These are phyloP conservation scores for Ascocoryne sarcoides DNA, from an alignment of 2,329 filamentous ascomycete species.

Conservation along the genomic window DNA sequence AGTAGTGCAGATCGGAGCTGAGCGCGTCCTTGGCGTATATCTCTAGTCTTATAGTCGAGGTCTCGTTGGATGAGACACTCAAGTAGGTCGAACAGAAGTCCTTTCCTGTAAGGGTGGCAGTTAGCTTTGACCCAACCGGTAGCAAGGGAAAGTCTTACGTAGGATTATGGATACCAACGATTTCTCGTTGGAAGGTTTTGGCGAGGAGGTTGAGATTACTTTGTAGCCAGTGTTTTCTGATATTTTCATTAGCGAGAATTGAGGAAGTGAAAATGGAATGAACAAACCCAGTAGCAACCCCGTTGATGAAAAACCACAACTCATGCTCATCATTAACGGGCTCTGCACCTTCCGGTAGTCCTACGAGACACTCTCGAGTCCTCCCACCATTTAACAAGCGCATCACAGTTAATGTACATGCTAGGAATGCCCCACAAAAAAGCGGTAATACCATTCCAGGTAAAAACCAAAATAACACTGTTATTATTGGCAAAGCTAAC, in stretches of 20 bases:
- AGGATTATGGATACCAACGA: constrained; percentile 67
- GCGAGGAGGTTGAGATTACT: constrained; percentile 63
- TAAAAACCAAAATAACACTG: constrained; percentile 32
- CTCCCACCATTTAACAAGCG: constrained; percentile 43
- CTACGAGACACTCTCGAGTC: constrained; percentile 36
- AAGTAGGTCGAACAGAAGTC: constrained; percentile 67
- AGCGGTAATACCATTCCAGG: constrained; percentile 37
- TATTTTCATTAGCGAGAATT: constrained; percentile 22
- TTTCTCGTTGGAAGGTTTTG: constrained; percentile 60
- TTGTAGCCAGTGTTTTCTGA: constrained; percentile 54
- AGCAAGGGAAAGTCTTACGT: constrained; percentile 50
- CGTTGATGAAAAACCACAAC: constrained; percentile 75
- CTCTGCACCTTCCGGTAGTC: constrained; percentile 44
- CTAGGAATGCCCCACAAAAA: constrained; percentile 36
- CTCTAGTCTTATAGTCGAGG: constrained; percentile 61
- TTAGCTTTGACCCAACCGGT: too few relatives aligned
- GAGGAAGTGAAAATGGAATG: constrained; percentile 1
- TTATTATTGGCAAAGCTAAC: constrained; percentile 39
- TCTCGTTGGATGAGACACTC: constrained; percentile 72
- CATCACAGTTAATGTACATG: constrained; percentile 43
- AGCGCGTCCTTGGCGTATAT: constrained; percentile 39
- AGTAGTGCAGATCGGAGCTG: not conserved
- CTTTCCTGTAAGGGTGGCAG: constrained; percentile 31
- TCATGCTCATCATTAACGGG: constrained; percentile 46
- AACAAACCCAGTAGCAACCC: constrained; percentile 53